Evolutionary conservation across 441 rosid genomes (phyloP).

Genomic region (Kokia cookei): DNA sequence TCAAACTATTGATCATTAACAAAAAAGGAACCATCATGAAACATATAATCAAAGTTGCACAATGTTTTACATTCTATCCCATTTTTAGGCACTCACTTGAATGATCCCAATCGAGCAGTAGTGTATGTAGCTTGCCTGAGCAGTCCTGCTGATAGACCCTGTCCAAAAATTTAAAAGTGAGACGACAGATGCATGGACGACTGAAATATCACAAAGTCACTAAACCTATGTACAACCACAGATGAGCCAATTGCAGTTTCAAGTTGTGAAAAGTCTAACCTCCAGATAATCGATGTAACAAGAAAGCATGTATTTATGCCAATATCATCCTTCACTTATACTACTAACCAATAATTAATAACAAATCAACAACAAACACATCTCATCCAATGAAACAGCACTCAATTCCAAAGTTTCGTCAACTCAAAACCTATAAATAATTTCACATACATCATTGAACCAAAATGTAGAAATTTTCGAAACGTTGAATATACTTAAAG

Average conservation of each 20-base stretch:
- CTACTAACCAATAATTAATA: not conserved
- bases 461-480: not conserved
- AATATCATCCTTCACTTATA: not conserved
- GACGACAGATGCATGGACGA: not conserved
- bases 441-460: not conserved
- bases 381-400: not conserved
- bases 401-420: not conserved
- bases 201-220: not conserved
- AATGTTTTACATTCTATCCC: not conserved
- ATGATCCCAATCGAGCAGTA: constrained; percentile 95
- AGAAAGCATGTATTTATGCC: not conserved
- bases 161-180: constrained; percentile 13
- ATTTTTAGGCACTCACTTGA: constrained; percentile 48
- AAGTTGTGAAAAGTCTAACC: not conserved
- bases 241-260: not conserved
- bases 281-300: no score
- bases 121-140: constrained; percentile 98
- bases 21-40: not conserved
- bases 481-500: no score
- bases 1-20: not conserved
- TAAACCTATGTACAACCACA: not conserved
- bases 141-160: constrained; percentile 96
- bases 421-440: not conserved
- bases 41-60: not conserved
- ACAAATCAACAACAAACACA: not conserved